Conservation (phyloP, 176 grass and related monocot species). For the Ananas comosus region DNA sequence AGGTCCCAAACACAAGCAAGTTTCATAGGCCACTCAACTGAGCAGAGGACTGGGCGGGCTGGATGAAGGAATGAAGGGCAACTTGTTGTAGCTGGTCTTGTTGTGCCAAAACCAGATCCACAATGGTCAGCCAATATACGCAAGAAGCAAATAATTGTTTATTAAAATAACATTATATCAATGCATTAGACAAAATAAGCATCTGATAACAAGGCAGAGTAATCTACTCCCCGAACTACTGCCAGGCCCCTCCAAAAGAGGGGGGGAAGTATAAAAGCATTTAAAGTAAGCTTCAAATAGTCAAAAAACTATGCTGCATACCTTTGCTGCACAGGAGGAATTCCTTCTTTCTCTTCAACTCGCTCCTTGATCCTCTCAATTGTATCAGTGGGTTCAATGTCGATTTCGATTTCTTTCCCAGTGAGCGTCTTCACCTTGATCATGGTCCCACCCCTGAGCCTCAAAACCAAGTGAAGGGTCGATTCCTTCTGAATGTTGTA, state of each 20-base stretch:
- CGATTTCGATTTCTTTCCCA: slow-evolving; percentile 86
- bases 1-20: too few species aligned
- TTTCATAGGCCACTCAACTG: too few species aligned
- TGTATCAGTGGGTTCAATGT: slow-evolving; percentile 76
- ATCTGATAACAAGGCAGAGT: neutral
- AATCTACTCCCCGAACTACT: neutral
- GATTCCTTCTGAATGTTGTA: slow-evolving; percentile 95
- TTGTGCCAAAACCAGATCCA: neutral
- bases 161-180: neutral
- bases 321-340: slow-evolving; percentile 94
- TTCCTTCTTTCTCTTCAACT: slow-evolving; percentile 96
- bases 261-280: neutral
- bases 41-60: too few species aligned
- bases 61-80: too few species aligned
- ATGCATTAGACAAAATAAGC: neutral
- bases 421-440: slow-evolving; percentile 94
- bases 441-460: slow-evolving; percentile 86
- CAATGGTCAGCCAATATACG: neutral
- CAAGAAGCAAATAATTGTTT: neutral
- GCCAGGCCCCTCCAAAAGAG: too few species aligned
- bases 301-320: slow-evolving; percentile 5
- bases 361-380: slow-evolving; percentile 91
- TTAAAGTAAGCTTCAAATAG: neutral
- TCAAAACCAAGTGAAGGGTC: slow-evolving; percentile 73
- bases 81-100: too few species aligned